Evolutionary conservation across 2,329 filamentous ascomycete species (phyloP).

Genomic region (Alternaria tenuissima): DNA sequence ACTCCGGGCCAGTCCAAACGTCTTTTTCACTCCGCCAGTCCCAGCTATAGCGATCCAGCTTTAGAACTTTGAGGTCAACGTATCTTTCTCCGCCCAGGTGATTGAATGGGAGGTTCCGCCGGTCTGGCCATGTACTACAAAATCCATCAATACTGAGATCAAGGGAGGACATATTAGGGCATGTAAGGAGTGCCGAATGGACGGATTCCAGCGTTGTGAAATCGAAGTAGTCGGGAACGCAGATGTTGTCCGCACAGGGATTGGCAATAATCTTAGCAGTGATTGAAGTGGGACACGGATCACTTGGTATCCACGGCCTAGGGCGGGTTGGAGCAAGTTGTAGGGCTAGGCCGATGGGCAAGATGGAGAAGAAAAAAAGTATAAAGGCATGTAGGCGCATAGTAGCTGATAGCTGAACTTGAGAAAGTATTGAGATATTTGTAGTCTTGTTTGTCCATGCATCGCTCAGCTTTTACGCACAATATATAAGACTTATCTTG

Average conservation of each 20-base stretch:
- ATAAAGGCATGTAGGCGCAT: not conserved
- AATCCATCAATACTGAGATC: constrained; percentile 17
- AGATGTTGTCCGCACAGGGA: not conserved
- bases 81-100: constrained; percentile 18
- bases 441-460: not conserved
- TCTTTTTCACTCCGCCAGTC: not conserved
- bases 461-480: not conserved
- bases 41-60: constrained; percentile 21
- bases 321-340: not conserved
- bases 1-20: not conserved
- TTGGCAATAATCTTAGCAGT: constrained; percentile 3
- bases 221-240: not conserved
- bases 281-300: constrained; percentile 13
- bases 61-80: constrained; percentile 14
- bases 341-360: not conserved
- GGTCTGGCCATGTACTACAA: constrained; percentile 11
- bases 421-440: not conserved
- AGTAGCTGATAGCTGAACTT: not conserved
- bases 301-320: constrained; percentile 7
- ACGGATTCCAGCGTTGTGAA: constrained; percentile 14
- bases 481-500: not conserved
- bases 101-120: constrained; percentile 21
- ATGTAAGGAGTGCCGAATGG: constrained; percentile 15
- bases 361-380: not conserved
- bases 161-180: constrained; percentile 23